Base-by-base conservation (phyloP, 1,284 basidiomycete genomes). In the Cystobasidium sp. region DNA sequence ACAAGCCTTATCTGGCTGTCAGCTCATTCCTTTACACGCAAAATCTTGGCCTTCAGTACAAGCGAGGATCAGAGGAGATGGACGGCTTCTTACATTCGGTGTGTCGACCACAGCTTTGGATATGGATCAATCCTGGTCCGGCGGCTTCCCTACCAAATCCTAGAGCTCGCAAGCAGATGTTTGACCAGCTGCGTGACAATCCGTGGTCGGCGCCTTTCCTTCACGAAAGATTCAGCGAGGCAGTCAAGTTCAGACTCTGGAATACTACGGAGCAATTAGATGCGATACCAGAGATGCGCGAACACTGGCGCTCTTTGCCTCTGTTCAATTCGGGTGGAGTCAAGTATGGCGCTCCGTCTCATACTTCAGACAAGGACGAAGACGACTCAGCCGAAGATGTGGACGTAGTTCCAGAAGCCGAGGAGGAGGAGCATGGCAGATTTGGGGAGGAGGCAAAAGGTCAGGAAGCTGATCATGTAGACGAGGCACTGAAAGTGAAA, bases 231-330 rank as follows among this genome's bases (percentile, higher is more conserved):
- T 93, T 94, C 84, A 86, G 88, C 73, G 89, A 91, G 75, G 86
- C 91, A 20, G 88, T 94, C 81, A 87, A 90, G 79, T 94, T 94
- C 85, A 91, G 89, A 80, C 86, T 93, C 80, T 94, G 92, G 92
- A 93, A 94, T 81, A 93, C 92, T 47, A 93, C 92, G 3, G 91
- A 93, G 78, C 91, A 93, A 78, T 84, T 94, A 51, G 92, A 94
- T 77, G 88, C 89, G 49, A 85, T 93, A 1, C 87, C 88, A 4
- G 92, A 94, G 81, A 82, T 93, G 56, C 87, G 86, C 77, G 85
- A 90, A 65, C 90, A 91, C 79, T 94, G 92, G 92, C 85, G 92
- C 51, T 80, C 81, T 14, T 86, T 87, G 77, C 83, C 90, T 1
- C 81, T 85, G 70, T 92, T 93, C 84, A 91, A 91, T 80, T 91